Conservation (phyloP, 2,329 filamentous ascomycete species). For the Talaromyces sp. region DNA sequence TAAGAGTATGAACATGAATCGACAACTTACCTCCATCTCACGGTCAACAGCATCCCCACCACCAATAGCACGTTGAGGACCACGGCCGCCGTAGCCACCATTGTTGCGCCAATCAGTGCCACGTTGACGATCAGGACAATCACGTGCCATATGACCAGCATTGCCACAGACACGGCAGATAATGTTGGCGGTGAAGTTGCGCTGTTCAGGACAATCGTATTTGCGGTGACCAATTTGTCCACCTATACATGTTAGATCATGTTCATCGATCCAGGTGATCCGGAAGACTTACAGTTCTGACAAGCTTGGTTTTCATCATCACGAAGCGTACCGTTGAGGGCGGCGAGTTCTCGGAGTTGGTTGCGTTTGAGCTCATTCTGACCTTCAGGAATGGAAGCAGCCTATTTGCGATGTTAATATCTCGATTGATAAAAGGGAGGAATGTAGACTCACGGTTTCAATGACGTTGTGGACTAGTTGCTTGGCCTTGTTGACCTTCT, state of each 20-base stretch:
- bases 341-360: constrained; percentile 93
- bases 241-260: constrained; percentile 43
- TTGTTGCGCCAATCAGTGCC: constrained; percentile 91
- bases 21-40: constrained; percentile 80
- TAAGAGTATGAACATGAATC: background rate
- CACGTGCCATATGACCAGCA: constrained; percentile 94
- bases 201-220: constrained; percentile 95
- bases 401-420: constrained; percentile 52
- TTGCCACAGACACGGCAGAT: constrained; percentile 98
- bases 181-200: constrained; percentile 98
- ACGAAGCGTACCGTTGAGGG: constrained; percentile 96
- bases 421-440: background rate
- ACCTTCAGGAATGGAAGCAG: constrained; percentile 95
- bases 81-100: constrained; percentile 44
- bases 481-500: constrained; percentile 99
- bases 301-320: constrained; percentile 99
- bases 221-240: constrained; percentile 98
- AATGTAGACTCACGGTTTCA: constrained; percentile 72
- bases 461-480: constrained; percentile 98
- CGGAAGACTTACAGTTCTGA: constrained; percentile 70
- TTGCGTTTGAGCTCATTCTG: constrained; percentile 99
- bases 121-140: constrained; percentile 91
- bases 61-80: constrained; percentile 62
- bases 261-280: background rate
- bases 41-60: constrained; percentile 81